These are phyloP conservation scores for Stereum hirsutum DNA, from an alignment of 1,284 basidiomycete genomes.

Conservation along the genomic window DNA sequence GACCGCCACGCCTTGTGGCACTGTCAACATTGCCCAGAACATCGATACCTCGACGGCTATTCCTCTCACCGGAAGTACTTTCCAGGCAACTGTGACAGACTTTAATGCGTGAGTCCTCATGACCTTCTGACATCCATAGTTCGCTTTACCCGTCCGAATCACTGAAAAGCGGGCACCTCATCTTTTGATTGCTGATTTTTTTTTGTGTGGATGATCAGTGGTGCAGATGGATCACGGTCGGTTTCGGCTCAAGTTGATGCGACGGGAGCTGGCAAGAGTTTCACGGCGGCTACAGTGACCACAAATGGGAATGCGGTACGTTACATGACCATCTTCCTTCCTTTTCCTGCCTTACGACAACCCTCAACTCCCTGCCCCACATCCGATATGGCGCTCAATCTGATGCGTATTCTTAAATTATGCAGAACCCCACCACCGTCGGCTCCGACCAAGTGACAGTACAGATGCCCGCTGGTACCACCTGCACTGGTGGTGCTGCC, in stretches of 20 bases:
- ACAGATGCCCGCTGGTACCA: conserved; percentile 31
- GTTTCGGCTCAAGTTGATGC: conserved; percentile 27
- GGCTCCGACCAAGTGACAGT: conserved; percentile 30
- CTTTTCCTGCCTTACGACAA: background rate
- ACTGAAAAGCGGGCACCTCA: no score
- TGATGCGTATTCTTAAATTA: background rate
- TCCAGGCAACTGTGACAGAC: conserved; percentile 35
- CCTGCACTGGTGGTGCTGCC: conserved; percentile 33
- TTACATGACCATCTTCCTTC: background rate
- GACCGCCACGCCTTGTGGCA: conserved; percentile 32
- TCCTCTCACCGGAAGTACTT: conserved; percentile 28
- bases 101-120: conserved; percentile 44
- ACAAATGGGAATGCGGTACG: conserved; percentile 28
- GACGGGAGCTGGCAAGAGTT: conserved; percentile 26
- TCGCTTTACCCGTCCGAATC: no score
- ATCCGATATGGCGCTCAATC: no score
- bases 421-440: conserved; percentile 13
- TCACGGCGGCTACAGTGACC: conserved; percentile 25
- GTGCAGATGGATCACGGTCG: conserved; percentile 40
- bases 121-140: no score
- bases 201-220: no score
- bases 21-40: conserved; percentile 29
- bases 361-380: background rate
- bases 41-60: conserved; percentile 33
- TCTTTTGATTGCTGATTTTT: no score